Evolutionary conservation across 2,329 filamentous ascomycete species (phyloP), one percentile per base, ranked within the genome.

Genomic region (Alternaria alternata): DNA sequence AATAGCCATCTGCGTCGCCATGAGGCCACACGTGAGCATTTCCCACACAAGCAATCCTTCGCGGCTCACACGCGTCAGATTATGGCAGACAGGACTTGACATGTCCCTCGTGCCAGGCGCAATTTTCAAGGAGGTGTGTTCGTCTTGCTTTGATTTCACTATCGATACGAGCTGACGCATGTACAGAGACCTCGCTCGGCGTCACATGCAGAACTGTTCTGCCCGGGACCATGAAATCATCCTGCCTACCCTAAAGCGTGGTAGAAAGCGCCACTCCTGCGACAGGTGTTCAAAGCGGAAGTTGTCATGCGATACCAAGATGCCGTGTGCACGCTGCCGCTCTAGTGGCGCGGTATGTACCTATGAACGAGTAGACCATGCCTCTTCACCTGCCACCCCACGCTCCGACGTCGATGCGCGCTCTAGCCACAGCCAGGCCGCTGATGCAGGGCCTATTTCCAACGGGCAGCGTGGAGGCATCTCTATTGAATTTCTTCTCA

Each of bases 1-100:
- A 47, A 47, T 8, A 47, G 44, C 44, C 44, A 47, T 32, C n/a
- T 47, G 28, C 44, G 44, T 14, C 44, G 44, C 9, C 44, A 47
- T 47, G 44, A 47, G 22, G 44, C 44, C 5, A 32, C 28, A 20
- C 44, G 44, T 47, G 44, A 47, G 44, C 1, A 14, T 5, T 3
- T 3, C 28, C 7, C 9, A 7, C 6, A 7, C 28, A 8, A 6
- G 11, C 3, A 3, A 5, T 22, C 1, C 18, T 3, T 3, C 28
- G 9, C 44, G 7, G 28, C 44, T 47, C 44, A 47, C 44, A 34
- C 30, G 18, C n/a, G 3, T 1, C 4, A 47, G 44, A 47, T 32
- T 47, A 32, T 5, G 44, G 44, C n/a, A 32, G 44, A 26, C 44
- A 47, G 16, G 44, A 47, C 44, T 34, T 47, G 44, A 47, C 28